Evolutionary conservation across 177 flowering plant genomes (phyloP), one percentile per base, ranked within the genome.

Genomic region (Vitis hybrid): DNA sequence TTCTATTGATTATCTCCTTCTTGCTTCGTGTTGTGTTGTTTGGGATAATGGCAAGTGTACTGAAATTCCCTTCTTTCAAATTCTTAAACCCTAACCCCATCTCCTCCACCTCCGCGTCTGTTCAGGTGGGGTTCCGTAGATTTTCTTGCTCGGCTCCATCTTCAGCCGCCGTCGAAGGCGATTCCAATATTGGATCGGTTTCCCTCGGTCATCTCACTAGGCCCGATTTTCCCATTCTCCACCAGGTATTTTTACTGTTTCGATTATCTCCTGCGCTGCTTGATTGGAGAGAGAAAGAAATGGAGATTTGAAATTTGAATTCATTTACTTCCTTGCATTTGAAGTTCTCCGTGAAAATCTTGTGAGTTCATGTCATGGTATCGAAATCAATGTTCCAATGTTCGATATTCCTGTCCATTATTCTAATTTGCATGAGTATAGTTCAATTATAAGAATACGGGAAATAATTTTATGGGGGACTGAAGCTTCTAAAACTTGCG

Each of bases 191-290:
- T 45, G 75, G 67, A 9, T 70, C 85, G 23, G 60, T 75, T 52
- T 89, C 97, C 0, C 90, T 93, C 21, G 98, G 97, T 1, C 89
- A 87, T 70, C 21, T 73, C 34, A 82, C 88, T 61, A 83, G 88
- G 63, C 86, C 82, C 67, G 90, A 93, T 78, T 93, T 93, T 72
- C 97, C 93, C 2, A 91, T 93, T 75, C 98, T 93, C 45, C 83
- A 88, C 70, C 98, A 91, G 92, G 97, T 84, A 11, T 4, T 45
- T 56, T 3, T 32, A 18, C 26, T 1, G 12, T 15, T 17, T 17
- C 21, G 10, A 54, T 32, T 9, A 17, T 60, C n/a, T 11, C 11
- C 21, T 21, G 26, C 30, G 48, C 10, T 18, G 2, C 54, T 9
- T 54, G 10, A 0, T 32, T 23, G 34, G 10, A 54, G 50, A 34